Evolutionary conservation across 164 flowering plant species (phyloP).

Genomic region (Litsea cubeba): DNA sequence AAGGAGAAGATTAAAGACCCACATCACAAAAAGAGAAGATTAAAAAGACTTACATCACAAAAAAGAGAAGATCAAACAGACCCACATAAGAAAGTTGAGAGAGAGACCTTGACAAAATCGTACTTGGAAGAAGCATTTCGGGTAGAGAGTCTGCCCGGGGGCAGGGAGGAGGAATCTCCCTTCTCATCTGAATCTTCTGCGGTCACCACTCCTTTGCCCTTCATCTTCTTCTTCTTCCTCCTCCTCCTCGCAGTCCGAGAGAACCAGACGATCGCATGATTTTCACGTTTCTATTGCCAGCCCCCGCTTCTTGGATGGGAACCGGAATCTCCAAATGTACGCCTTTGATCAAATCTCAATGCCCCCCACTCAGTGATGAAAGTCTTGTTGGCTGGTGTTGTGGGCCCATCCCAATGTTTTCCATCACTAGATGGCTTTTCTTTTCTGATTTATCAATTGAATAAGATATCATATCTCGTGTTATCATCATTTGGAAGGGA

Average conservation of each 20-base stretch:
- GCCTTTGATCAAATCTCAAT: no score
- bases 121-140: conserved; percentile 91
- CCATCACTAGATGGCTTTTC: no score
- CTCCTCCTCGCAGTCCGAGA: not conserved
- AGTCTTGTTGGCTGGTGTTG: no score
- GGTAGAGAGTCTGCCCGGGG: conserved; percentile 36
- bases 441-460: no score
- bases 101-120: conserved; percentile 92
- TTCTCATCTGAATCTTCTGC: conserved; percentile 8
- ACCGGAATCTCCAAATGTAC: no score
- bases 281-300: no score
- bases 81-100: not conserved
- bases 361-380: no score
- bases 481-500: no score
- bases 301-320: no score
- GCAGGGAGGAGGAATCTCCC: conserved; percentile 17
- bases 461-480: rapidly evolving
- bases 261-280: no score
- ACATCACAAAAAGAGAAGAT: not conserved
- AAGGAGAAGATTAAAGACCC: not conserved
- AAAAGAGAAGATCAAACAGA: not conserved
- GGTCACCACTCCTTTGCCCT: conserved; percentile 32
- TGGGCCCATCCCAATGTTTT: no score
- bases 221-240: conserved; percentile 22
- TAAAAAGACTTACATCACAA: no score